Percentiles rank a stretch among this genome's conserved stretches.
Evolutionary conservation across 345 rosid species (phyloP).

Genomic region (Carallia brachiata): DNA sequence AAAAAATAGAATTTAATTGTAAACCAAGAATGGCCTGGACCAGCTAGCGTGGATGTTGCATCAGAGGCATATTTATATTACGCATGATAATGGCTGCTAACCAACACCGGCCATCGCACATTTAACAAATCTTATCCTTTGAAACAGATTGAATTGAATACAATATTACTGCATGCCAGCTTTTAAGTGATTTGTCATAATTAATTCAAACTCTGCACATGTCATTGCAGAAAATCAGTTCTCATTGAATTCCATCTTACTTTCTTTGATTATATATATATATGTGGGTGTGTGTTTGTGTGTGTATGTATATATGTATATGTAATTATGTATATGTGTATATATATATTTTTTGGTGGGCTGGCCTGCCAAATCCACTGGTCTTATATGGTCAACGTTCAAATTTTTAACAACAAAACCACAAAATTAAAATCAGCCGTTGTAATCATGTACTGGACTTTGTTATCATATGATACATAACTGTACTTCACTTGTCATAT

Average conservation of each 20-base stretch:
- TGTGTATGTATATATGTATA: too few relatives aligned
- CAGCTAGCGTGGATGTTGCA: not conserved
- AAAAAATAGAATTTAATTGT: too few relatives aligned
- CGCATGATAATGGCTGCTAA: conserved; percentile 19
- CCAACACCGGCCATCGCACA: conserved; percentile 18
- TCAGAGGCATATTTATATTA: not conserved
- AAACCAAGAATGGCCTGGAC: not conserved
- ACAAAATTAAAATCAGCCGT: not conserved
- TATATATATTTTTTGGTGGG: too few relatives aligned
- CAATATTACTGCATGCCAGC: conserved; percentile 5
- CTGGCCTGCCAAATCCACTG: too few relatives aligned
- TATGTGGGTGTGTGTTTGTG: too few relatives aligned
- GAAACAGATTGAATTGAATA: conserved; percentile 20
- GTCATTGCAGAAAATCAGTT: not conserved
- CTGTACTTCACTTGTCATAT: too few relatives aligned
- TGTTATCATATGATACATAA: too few relatives aligned
- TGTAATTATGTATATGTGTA: too few relatives aligned
- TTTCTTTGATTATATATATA: too few relatives aligned
- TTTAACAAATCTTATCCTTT: conserved; percentile 20
- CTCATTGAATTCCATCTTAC: not conserved
- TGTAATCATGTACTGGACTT: too few relatives aligned
- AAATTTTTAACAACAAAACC: not conserved
- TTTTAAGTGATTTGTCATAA: conserved; percentile 16
- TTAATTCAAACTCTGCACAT: not conserved
- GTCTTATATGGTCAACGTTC: too few relatives aligned